Base-by-base conservation (phyloP, 2,329 filamentous ascomycete genomes). In the Fusarium acutatum region DNA sequence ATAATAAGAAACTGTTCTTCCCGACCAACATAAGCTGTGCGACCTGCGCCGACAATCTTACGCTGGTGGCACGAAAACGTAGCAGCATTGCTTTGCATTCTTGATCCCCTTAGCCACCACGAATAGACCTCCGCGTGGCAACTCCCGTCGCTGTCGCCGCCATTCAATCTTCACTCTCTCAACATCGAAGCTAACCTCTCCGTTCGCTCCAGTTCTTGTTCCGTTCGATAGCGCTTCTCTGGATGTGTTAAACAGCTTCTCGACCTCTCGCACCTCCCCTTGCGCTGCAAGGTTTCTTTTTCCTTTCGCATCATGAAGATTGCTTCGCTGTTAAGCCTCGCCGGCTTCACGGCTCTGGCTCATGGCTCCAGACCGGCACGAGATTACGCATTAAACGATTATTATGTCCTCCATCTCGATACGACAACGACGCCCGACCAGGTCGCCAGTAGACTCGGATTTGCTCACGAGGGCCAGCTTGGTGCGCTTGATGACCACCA, bases 371-470 rank as follows among this genome's bases (percentile, higher is more conserved):
- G 90, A 49, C 84, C 86, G 56, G 84, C 87, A 71, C 92, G 93
- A 76, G 89, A 96, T 79, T 94, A 97, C 86, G 89, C 93, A 56
- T 87, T 89, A 43, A 90, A 95, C 83, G 96, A 99, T 82, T 98
- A 97, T 84, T 98, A 98, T 81, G 95, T 97, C 73, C 87, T 99
- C 52, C 93, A 98, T 75, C 88, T 99, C 78, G 89, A 92, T 67
- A 84, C 89, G 18, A 86, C 88, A 41, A 86, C 89, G 12, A 87
- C 90, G 20, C 94, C 95, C 22, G 83, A 88, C 30, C 86, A 92
- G 44, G 86, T 98, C 72, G 95, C 95, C 34, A 84, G 86, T 50
- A 87, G 90, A 28, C 85, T 99, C 14, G 94, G 94, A 26, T 86
- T 97, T 53, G 87, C 88, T 49, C 92, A 97, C 82, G 93, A 98